These are phyloP conservation scores for Heterobasidion parviporum DNA, from an alignment of 1,284 basidiomycete genomes.

Conservation along the genomic window DNA sequence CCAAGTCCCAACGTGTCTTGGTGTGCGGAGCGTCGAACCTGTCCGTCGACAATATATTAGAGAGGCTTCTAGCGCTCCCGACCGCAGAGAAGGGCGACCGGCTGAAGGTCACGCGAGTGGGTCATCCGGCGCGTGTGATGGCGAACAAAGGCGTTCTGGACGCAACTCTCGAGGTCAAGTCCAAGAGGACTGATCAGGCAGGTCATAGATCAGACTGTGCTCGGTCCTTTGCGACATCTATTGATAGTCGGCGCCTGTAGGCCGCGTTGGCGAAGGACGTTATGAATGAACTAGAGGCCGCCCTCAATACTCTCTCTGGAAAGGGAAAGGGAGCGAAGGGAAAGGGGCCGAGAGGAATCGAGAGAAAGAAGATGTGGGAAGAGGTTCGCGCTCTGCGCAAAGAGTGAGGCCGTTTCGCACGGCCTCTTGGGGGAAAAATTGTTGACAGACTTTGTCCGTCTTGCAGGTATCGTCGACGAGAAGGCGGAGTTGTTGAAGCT, in stretches of 20 bases:
- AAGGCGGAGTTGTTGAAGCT: conserved; percentile 73
- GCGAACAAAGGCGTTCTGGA: conserved; percentile 56
- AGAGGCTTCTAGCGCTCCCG: conserved; percentile 66
- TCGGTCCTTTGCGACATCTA: background rate
- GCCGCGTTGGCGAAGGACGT: conserved; percentile 80
- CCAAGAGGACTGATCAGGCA: conserved; percentile 70
- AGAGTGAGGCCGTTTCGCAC: conserved; percentile 49
- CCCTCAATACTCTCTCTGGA: conserved; percentile 60
- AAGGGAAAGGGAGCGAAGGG: conserved; percentile 76
- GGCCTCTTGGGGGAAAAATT: background rate
- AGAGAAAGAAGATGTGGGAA: conserved; percentile 85
- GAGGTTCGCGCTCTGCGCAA: conserved; percentile 86
- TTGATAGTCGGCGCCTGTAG: conserved; percentile 11
- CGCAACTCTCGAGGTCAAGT: conserved; percentile 85
- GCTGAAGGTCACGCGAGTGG: conserved; percentile 71
- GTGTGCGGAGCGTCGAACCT: conserved; percentile 91
- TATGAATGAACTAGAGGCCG: conserved; percentile 71
- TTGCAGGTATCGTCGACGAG: conserved; percentile 76
- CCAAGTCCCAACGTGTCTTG: conserved; percentile 52
- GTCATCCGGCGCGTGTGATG: conserved; percentile 92
- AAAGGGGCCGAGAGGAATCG: conserved; percentile 61
- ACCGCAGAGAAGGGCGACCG: conserved; percentile 28
- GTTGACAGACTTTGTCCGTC: background rate
- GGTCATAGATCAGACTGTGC: background rate
- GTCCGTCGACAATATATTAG: conserved; percentile 86